Evolutionary conservation across 495 filamentous ascomycete genomes (phyloP).

Genomic region (Sordaria brevicollis): DNA sequence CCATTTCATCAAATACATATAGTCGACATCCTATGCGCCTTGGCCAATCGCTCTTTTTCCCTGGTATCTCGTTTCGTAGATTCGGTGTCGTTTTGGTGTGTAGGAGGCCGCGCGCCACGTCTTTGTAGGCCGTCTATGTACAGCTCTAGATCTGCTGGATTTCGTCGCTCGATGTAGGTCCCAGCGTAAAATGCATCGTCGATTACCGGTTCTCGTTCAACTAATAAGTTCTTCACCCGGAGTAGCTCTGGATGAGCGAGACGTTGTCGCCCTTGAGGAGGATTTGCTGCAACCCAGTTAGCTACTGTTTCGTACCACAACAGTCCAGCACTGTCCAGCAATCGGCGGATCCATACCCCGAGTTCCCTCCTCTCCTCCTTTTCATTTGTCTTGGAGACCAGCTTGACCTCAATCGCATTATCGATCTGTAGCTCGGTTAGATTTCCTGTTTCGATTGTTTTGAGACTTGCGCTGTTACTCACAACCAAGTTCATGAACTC

Average conservation of each 20-base stretch:
- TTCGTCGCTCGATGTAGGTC: neutral
- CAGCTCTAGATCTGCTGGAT: neutral
- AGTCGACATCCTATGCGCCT: constrained; percentile 5
- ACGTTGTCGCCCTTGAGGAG: constrained; percentile 97
- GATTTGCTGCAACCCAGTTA: constrained; percentile 63
- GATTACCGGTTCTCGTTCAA: neutral
- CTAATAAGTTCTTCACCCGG: constrained; percentile 26
- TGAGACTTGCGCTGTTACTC: constrained; percentile 34
- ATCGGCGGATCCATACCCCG: constrained; percentile 36
- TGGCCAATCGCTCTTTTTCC: neutral
- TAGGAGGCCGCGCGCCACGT: neutral
- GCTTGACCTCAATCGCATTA: constrained; percentile 86
- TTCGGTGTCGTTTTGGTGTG: neutral
- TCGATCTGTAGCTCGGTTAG: constrained; percentile 36
- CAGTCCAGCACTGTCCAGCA: neutral
- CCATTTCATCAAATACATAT: neutral
- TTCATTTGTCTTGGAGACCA: constrained; percentile 64
- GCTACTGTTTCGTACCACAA: neutral
- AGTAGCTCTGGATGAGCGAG: constrained; percentile 77
- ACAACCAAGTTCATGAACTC: constrained; percentile 99
- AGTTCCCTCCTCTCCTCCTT: constrained; percentile 68
- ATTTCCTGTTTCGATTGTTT: neutral
- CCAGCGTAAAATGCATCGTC: neutral
- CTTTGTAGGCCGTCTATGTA: neutral
- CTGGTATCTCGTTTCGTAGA: constrained; percentile 13